phyloP scores from a whole-genome alignment of 306 rosid species.

The Dryas drummondii region DNA sequence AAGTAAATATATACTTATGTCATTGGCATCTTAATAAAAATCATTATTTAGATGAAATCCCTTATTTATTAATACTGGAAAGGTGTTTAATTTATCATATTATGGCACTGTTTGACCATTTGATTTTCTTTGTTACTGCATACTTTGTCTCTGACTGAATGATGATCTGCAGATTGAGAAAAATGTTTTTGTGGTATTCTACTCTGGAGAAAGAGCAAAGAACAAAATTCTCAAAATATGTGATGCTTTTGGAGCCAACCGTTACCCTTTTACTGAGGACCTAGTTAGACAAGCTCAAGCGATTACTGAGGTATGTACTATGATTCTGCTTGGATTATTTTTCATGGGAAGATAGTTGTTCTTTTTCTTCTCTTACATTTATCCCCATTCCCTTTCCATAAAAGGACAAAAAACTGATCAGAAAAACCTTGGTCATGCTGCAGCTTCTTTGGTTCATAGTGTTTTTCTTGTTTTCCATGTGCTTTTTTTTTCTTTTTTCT shows the following conservation, averaged over 20 bases:
- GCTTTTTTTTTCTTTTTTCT: neutral
- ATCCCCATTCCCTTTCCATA: neutral
- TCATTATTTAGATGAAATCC: neutral
- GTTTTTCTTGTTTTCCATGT: neutral
- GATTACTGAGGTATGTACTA: conserved; percentile 42
- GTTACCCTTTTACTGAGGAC: conserved; percentile 85
- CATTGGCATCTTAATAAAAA: neutral
- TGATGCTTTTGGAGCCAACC: conserved; percentile 96
- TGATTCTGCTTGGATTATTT: conserved; percentile 23
- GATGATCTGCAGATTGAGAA: conserved; percentile 69
- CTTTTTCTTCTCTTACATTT: neutral
- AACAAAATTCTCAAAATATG: conserved; percentile 91
- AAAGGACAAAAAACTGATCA: neutral
- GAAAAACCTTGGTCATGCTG: neutral
- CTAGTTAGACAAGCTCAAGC: conserved; percentile 42
- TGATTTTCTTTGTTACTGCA: conserved; percentile 6
- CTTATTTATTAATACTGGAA: neutral
- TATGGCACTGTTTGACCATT: neutral
- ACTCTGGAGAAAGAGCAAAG: conserved; percentile 86
- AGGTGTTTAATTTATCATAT: neutral
- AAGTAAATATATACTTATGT: neutral
- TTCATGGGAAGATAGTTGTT: conserved; percentile 9
- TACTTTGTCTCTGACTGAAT: conserved; percentile 19
- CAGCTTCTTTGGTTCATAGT: neutral
- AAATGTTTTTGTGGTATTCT: conserved; percentile 90